These are phyloP conservation scores for Acer negundo DNA, from an alignment of 345 rosid species.

Conservation along the genomic window DNA sequence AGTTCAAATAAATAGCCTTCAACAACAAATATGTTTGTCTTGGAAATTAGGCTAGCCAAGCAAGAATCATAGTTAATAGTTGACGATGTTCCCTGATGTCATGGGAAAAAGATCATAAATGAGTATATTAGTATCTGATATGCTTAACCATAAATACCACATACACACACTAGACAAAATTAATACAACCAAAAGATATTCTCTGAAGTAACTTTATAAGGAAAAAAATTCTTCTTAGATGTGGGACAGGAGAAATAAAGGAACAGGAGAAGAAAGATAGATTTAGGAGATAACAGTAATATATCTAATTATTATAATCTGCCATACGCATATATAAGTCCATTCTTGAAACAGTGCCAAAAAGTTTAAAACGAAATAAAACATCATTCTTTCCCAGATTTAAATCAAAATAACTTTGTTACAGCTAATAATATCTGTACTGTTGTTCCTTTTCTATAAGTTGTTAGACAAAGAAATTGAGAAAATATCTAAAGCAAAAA, in stretches of 20 bases:
- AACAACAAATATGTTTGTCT: conserved; percentile 73
- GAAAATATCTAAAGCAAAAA: not conserved
- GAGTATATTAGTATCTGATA: not conserved
- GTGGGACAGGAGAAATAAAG: not conserved
- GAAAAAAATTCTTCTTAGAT: not conserved
- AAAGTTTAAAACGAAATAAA: not conserved
- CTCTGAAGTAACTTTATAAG: not conserved
- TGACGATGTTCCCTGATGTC: conserved; percentile 83
- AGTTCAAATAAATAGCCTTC: conserved; percentile 97
- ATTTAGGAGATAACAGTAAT: not conserved
- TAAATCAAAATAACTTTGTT: not conserved
- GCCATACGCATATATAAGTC: not conserved
- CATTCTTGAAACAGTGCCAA: not conserved
- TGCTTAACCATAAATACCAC: not conserved
- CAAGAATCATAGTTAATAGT: conserved; percentile 68
- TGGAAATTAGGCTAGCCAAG: conserved; percentile 74
- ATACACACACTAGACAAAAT: not conserved
- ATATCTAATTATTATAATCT: not conserved
- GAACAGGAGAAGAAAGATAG: not conserved
- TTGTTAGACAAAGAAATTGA: not conserved
- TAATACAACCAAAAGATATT: not conserved
- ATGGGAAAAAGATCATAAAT: conserved; percentile 17
- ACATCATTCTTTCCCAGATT: not conserved
- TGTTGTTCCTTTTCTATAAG: not conserved
- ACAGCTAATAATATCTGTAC: not conserved